A percentile compares a stretch with the other conserved stretches of the same genome.
Evolutionary conservation across 345 rosid genomes (phyloP).

Genomic region (Stellera chamaejasme): DNA sequence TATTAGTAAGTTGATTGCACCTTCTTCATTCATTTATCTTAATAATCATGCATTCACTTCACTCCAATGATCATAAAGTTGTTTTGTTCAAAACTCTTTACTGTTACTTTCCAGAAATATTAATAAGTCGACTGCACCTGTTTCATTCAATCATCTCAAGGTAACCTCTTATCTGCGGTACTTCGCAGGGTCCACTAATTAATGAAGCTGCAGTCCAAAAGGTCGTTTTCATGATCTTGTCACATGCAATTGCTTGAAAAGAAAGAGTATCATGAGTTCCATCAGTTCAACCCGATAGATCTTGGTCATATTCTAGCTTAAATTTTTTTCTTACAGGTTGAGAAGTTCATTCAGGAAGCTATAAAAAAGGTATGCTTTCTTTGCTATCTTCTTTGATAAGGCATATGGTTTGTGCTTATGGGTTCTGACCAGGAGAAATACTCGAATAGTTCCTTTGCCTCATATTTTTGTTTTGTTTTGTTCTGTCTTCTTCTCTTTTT

Average conservation of each 20-base stretch:
- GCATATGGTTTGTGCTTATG: too few relatives aligned
- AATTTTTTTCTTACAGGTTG: slow-evolving; percentile 55
- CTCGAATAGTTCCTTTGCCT: too few relatives aligned
- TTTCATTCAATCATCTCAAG: slow-evolving; percentile 1
- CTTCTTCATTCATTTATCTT: background rate
- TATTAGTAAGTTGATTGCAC: background rate
- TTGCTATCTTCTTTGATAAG: background rate
- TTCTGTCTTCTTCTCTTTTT: too few relatives aligned
- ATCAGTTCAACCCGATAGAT: background rate
- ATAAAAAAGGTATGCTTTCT: slow-evolving; percentile 58
- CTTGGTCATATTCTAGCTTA: slow-evolving; percentile 14
- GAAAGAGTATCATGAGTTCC: too few relatives aligned
- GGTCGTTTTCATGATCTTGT: slow-evolving; percentile 30
- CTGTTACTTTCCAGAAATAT: background rate
- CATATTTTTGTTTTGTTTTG: too few relatives aligned
- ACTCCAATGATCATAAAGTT: background rate
- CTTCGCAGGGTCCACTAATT: slow-evolving; percentile 84
- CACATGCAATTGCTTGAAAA: too few relatives aligned
- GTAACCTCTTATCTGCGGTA: slow-evolving; percentile 7
- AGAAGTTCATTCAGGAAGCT: slow-evolving; percentile 76
- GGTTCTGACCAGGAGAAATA: too few relatives aligned
- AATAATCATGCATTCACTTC: background rate
- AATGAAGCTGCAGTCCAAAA: slow-evolving; percentile 87
- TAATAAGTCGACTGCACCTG: background rate
- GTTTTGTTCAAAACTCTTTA: background rate